A percentile compares a stretch with the other conserved stretches of the same genome.
Evolutionary conservation across 768 basidiomycete genomes (phyloP).

Genomic region (Guyanaporus albipodus): DNA sequence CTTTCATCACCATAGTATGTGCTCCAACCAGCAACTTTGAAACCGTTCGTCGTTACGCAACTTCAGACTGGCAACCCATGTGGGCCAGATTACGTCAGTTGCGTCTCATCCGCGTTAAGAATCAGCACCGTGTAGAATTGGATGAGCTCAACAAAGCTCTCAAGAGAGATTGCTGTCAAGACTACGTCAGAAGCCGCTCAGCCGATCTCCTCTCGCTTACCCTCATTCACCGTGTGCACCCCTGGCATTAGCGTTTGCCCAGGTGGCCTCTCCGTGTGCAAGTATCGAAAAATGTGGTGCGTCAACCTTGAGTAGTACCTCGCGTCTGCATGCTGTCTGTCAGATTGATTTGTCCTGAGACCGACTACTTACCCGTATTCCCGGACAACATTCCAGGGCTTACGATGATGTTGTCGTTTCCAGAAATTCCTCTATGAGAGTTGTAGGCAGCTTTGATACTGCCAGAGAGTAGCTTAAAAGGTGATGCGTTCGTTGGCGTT

Average conservation of each 20-base stretch:
- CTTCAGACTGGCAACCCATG: too few relatives aligned
- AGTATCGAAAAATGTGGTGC: constrained; percentile 68
- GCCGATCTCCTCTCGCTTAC: constrained; percentile 33
- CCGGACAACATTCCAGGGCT: constrained; percentile 55
- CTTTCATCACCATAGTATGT: too few relatives aligned
- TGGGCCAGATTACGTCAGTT: background rate
- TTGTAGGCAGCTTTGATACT: constrained; percentile 62
- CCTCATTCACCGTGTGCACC: constrained; percentile 73
- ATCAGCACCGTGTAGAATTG: constrained; percentile 63
- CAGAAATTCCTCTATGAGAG: constrained; percentile 39
- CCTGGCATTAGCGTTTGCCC: constrained; percentile 33
- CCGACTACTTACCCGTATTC: constrained; percentile 39
- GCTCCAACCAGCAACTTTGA: too few relatives aligned
- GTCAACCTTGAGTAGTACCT: constrained; percentile 43
- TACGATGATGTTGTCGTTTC: constrained; percentile 36
- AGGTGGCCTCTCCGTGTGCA: constrained; percentile 31
- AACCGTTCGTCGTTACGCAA: too few relatives aligned
- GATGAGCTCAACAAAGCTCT: constrained; percentile 58
- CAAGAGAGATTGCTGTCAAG: constrained; percentile 40
- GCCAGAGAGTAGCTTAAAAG: constrained; percentile 55
- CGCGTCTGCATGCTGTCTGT: constrained; percentile 33
- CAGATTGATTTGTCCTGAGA: background rate
- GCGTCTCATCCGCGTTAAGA: constrained; percentile 62
- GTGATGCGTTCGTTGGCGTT: constrained; percentile 38
- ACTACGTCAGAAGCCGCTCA: background rate